Evolutionary conservation across 768 basidiomycete genomes (phyloP).

Genomic region (Coprinopsis sp.): DNA sequence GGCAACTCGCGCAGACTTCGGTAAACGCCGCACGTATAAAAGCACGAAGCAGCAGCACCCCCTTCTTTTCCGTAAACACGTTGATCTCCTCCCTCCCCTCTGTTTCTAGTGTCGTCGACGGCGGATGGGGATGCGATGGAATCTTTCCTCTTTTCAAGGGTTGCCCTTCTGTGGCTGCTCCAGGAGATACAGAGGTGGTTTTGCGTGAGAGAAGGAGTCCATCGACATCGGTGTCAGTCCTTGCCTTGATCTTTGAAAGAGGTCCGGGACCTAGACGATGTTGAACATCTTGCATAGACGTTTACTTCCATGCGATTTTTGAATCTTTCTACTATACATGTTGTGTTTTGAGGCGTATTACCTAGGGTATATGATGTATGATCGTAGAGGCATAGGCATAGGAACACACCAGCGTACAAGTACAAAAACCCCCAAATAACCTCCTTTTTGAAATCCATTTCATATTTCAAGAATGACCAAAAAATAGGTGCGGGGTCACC

Average conservation of each 20-base stretch:
- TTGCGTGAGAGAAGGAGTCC: slow-evolving; percentile 24
- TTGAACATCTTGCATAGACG: slow-evolving; percentile 17
- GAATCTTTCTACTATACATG: not conserved
- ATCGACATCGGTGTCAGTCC: slow-evolving; percentile 23
- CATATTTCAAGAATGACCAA: too few species aligned
- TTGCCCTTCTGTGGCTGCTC: slow-evolving; percentile 7
- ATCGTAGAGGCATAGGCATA: not conserved
- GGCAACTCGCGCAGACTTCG: too few species aligned
- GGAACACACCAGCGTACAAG: not conserved
- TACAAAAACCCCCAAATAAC: too few species aligned
- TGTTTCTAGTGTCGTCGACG: slow-evolving; percentile 18
- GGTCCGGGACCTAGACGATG: slow-evolving; percentile 24
- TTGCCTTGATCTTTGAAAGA: slow-evolving; percentile 10
- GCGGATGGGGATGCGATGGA: slow-evolving; percentile 14
- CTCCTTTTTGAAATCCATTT: too few species aligned
- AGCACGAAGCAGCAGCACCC: too few species aligned
- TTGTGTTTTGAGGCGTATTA: not conserved
- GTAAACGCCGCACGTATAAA: too few species aligned
- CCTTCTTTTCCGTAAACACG: slow-evolving; percentile 5
- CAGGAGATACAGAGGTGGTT: slow-evolving; percentile 27
- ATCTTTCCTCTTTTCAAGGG: slow-evolving; percentile 26
- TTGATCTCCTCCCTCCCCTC: slow-evolving; percentile 11
- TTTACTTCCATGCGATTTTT: not conserved
- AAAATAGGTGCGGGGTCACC: too few species aligned
- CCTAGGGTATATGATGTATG: not conserved